Evolutionary conservation across 805 yeast genomes (phyloP), one percentile per base, ranked within the genome.

Genomic region (Yarrowia osloensis): DNA sequence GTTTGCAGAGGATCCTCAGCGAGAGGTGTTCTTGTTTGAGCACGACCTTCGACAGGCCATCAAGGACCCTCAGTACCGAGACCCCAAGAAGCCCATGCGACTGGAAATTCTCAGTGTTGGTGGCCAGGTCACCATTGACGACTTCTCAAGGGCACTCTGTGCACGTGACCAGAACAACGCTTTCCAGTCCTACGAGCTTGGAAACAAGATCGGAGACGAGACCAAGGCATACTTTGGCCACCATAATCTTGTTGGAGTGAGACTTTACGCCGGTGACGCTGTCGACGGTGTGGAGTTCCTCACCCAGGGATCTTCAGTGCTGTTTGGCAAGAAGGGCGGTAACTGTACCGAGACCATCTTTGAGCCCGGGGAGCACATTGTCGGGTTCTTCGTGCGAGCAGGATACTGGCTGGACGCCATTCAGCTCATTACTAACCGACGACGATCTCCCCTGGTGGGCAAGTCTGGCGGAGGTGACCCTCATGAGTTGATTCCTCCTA

Each of bases 371-470:
- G 97, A 94, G 74, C 68, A 70, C 11, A 78, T 94, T 8, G 75
- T 80, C 3, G 88, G 88, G 28, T 78, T 93, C 66, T 81, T 82
- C 49, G 78, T 91, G 54, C 81, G 96, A 70, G 81, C 86, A 47
- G 98, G 98, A 12, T 86, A 82, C 1, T 95, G 98, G 98, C 80
- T 95, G 5, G 98, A 95, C 79, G 97, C 88, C 1, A 79, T 91
- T 24, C 95, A 90, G 74, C 78, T 95, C 37, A 80, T 86, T 21
- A 89, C 96, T 2, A 69, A 68, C 42, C 29, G 69, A 19, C 68
- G 73, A 42, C 70, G 86, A 69, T 72, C 79, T 44, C 81, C 81
- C 1, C 77, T 85, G 81, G 84, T 79, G 70, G 98, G 98, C 15
- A 89, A 89, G 59, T 74, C 78, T 0, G 81, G 81, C 8, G 98